Conservation (phyloP, 495 filamentous ascomycete species). For the Hamigera avellanea region DNA sequence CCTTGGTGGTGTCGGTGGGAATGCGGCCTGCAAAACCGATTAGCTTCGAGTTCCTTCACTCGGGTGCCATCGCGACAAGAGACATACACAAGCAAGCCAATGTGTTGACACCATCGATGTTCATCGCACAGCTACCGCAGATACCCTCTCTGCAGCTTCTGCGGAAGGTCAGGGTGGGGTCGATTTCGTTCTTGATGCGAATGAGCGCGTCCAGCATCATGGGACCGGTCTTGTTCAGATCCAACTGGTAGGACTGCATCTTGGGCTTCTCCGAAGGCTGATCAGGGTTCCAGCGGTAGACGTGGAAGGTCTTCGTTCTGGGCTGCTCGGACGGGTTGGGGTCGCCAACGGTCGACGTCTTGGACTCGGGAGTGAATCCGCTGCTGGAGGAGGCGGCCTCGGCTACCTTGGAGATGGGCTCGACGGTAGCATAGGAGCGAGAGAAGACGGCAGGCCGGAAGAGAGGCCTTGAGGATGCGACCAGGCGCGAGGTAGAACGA, state of each 20-base stretch:
- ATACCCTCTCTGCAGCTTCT: conserved; percentile 95
- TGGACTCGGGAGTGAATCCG: conserved; percentile 26
- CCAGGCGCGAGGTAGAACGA: conserved; percentile 55
- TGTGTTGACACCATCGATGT: conserved; percentile 96
- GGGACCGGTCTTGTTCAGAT: conserved; percentile 95
- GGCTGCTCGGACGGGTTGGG: conserved; percentile 41
- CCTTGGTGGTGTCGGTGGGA: conserved; percentile 63
- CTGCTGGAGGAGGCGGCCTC: conserved; percentile 18
- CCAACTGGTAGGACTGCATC: conserved; percentile 90
- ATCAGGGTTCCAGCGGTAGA: conserved; percentile 99
- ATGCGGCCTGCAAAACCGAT: conserved; percentile 67
- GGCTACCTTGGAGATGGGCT: conserved; percentile 27
- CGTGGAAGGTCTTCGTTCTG: conserved; percentile 87
- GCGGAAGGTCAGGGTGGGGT: conserved; percentile 93
- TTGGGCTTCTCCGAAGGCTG: conserved; percentile 76
- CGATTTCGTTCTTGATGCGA: conserved; percentile 96
- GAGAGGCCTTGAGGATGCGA: conserved; percentile 44
- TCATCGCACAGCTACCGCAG: conserved; percentile 98
- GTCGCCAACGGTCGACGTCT: conserved; percentile 44
- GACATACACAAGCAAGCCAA: conserved; percentile 92
- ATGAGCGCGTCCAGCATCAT: conserved; percentile 97
- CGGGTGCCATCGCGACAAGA: neutral
- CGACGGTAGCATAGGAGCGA: conserved; percentile 41
- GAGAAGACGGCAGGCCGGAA: conserved; percentile 37
- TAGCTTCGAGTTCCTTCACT: neutral